Evolutionary conservation across 192 early-diverging fungal genomes (phyloP), one percentile per base, ranked within the genome.

Genomic region (Powellomyces hirtus): DNA sequence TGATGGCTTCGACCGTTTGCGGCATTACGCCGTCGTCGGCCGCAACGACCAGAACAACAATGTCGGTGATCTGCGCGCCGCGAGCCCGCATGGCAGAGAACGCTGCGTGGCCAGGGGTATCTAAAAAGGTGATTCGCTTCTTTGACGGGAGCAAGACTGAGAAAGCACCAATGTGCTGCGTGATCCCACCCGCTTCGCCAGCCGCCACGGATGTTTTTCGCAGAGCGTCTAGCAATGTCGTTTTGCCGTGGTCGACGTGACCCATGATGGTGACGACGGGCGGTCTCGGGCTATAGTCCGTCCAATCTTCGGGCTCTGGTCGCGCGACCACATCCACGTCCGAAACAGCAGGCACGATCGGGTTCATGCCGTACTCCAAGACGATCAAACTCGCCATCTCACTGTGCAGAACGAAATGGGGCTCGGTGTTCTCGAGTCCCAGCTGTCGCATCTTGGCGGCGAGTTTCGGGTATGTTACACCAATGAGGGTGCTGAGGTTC

Each of bases 11-110:
- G 7, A 91, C 79, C 1, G 96, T 98, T 74, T 98, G 96, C 0
- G 96, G 96, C 96, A 97, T 98, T 29, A 98, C 90, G 4, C 96
- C 96, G 75, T 97, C 96, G 70, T 97, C 96, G 8, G 94, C 96
- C 3, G 94, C 94, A 0, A 98, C 96, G 0, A 98, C 94, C n/a
- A 98, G 79, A 3, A 98, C 89, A 6, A 95, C 92, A 62, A 98
- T 95, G 71, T 98, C 96, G 0, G 96, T 98, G 14, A 89, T 89
- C 45, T 92, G 80, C 22, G 96, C 94, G 26, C 96, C 96, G 46
- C 96, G 88, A n/a, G 84, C 85, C 14, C 96, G 82, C 96, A 98
- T 98, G 7, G 90, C 89, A 26, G 89, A 89, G 66, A 97, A 98
- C 26, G 94, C 96, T 0, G 94, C 93, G 62, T 98, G 96, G 11